Evolutionary conservation across 2,329 filamentous ascomycete species (phyloP), one percentile per base, ranked within the genome.

Genomic region (Falciphora oryzae): DNA sequence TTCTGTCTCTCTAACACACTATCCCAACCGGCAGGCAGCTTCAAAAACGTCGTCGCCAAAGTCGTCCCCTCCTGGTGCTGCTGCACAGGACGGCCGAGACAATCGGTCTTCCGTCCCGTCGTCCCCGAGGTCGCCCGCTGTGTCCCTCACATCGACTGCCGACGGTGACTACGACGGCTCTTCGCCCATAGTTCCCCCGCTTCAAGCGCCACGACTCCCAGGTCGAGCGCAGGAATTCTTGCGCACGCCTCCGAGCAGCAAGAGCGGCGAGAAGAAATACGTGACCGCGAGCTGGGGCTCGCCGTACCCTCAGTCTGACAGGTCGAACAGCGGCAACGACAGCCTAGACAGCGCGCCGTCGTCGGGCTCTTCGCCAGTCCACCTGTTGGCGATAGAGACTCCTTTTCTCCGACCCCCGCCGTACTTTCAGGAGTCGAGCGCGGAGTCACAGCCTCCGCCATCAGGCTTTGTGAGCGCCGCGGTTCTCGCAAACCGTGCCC

Each of bases 201-300:
- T 89, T 16, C 84, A 80, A 65, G 81, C 81, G 56, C 86, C 86
- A n/a, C 79, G 76, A 67, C 79, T 89, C 53, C 80, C 85, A 67
- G 81, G 83, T 60, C 82, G 84, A 68, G 81, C 83, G 56, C 77
- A 80, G 68, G 80, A 83, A 65, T 75, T 86, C 65, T 74, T 88
- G 71, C 80, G 81, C 73, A 85, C 82, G n/a, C 83, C 85, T 59
- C 79, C 81, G 69, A 72, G 72, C 67, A 74, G 69, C 61, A n/a
- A 31, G 10, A 69, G 70, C 62, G 75, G 76, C 68, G 78, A 79
- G 62, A 73, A 71, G 57, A 77, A 75, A 65, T 87, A 84, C 75
- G 82, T 83, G 66, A 95, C 92, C 60, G 89, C 92, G 61, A 93
- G 89, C 74, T 97, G 93, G 93, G 93, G 93, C 65, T 97, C 93